A percentile compares a stretch with the other conserved stretches of the same genome.
Conservation (phyloP, 768 basidiomycete species). For the Hericium coralloides region DNA sequence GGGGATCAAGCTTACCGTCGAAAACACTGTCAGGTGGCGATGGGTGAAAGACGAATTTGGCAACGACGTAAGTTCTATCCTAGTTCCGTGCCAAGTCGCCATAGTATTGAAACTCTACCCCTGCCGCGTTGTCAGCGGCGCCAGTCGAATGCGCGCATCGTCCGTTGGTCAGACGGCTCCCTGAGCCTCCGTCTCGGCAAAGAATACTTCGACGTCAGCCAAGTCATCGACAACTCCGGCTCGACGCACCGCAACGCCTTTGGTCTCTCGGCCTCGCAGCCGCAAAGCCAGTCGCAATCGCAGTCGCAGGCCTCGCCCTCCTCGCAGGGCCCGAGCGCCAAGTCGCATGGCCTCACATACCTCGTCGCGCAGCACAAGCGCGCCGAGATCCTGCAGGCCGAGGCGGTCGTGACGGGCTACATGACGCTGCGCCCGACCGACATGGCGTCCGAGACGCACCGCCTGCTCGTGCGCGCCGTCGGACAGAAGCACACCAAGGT, state of each 20-base stretch:
- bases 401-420: conserved; percentile 74
- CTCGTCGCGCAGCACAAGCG: conserved; percentile 86
- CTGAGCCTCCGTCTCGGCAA: conserved; percentile 86
- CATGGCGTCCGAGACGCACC: conserved; percentile 86
- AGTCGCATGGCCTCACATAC: conserved; percentile 75
- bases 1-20: conserved; percentile 80
- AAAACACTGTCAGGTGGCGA: conserved; percentile 93
- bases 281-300: conserved; percentile 27
- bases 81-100: background rate
- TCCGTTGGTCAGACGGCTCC: conserved; percentile 94
- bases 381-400: conserved; percentile 78
- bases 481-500: conserved; percentile 80
- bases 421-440: conserved; percentile 81
- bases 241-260: conserved; percentile 51
- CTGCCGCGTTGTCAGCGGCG: conserved; percentile 40
- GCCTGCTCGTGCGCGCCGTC: conserved; percentile 79
- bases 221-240: conserved; percentile 71
- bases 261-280: conserved; percentile 36
- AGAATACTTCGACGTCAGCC: conserved; percentile 87
- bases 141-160: conserved; percentile 85
- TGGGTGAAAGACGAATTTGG: conserved; percentile 78
- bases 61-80: conserved; percentile 50
- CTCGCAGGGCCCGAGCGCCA: conserved; percentile 24
- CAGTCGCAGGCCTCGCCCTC: conserved; percentile 23
- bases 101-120: background rate